phyloP scores from a whole-genome alignment of 768 basidiomycete genomes.

The Panaeolus cyanescens region DNA sequence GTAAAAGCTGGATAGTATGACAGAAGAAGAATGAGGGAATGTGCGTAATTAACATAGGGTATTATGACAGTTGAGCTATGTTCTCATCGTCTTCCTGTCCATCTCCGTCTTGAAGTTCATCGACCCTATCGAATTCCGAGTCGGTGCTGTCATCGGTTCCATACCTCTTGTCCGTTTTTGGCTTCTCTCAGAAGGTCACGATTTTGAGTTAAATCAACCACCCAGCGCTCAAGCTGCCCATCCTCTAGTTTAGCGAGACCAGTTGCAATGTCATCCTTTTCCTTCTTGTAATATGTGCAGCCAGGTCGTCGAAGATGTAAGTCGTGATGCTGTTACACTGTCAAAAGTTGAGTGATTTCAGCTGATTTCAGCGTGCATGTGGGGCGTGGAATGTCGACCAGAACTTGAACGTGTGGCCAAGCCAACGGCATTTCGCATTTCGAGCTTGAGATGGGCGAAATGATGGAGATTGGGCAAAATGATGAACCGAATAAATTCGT shows the following conservation, averaged over 20 bases:
- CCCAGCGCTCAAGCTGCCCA: slow-evolving; percentile 11
- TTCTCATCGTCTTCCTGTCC: too few species aligned
- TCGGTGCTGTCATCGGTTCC: too few species aligned
- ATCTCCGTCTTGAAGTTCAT: too few species aligned
- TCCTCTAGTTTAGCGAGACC: slow-evolving; percentile 13
- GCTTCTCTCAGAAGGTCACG: too few species aligned
- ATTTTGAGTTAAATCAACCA: too few species aligned
- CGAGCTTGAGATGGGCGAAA: slow-evolving; percentile 30
- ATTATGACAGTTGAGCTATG: too few species aligned
- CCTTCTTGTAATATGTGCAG: slow-evolving; percentile 11
- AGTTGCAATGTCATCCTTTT: slow-evolving; percentile 15
- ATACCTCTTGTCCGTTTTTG: slow-evolving; percentile 64
- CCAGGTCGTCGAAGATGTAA: slow-evolving; percentile 21
- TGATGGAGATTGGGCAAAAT: slow-evolving; percentile 32
- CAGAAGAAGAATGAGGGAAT: slow-evolving; percentile 11
- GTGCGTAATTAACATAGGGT: neutral
- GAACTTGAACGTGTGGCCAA: slow-evolving; percentile 14
- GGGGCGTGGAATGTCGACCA: slow-evolving; percentile 25
- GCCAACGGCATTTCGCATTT: slow-evolving; percentile 23
- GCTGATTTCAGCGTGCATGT: slow-evolving; percentile 11
- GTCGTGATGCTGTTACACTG: slow-evolving; percentile 14
- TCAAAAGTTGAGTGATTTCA: slow-evolving; percentile 20
- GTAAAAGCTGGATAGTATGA: slow-evolving; percentile 2
- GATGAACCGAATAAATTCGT: slow-evolving; percentile 26
- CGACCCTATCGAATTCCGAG: too few species aligned